Percentiles rank a stretch among this genome's conserved stretches.
phyloP scores from a whole-genome alignment of 306 rosid genomes.

The Parietaria judaica region DNA sequence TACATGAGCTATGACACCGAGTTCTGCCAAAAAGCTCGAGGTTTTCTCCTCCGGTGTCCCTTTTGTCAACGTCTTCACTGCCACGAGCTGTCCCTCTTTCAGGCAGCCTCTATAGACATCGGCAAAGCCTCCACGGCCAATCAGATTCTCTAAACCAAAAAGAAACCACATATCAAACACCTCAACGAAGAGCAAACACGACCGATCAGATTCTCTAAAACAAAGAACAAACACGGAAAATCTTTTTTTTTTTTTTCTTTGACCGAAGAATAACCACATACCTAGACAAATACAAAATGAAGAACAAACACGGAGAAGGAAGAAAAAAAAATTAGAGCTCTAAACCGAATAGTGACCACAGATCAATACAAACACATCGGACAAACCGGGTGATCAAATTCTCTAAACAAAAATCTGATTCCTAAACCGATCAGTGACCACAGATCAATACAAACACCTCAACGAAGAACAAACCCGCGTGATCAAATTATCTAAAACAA shows the following conservation, averaged over 20 bases:
- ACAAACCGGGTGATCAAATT: background rate
- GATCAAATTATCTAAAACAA: background rate
- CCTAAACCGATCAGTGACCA: background rate
- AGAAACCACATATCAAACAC: conserved; percentile 8
- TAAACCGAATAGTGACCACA: conserved; percentile 17
- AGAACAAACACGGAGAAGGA: background rate
- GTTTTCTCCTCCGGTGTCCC: conserved; percentile 55
- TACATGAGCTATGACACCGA: conserved; percentile 64
- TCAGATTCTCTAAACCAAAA: conserved; percentile 38
- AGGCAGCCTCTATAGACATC: conserved; percentile 66
- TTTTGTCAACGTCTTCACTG: conserved; percentile 49
- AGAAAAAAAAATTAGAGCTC: conserved; percentile 10
- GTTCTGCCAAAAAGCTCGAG: conserved; percentile 56
- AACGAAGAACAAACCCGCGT: background rate
- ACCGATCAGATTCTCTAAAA: background rate
- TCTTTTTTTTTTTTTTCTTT: no score
- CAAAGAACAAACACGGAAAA: background rate
- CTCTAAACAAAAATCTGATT: background rate
- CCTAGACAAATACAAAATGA: background rate
- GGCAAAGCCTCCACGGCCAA: conserved; percentile 76
- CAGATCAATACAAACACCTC: conserved; percentile 5
- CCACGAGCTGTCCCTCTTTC: conserved; percentile 55
- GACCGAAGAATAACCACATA: conserved; percentile 2
- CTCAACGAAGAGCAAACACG: background rate
- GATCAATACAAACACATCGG: conserved; percentile 1